phyloP scores from a whole-genome alignment of 257 asterid genomes.

The Parsonsia alboflavescens region DNA sequence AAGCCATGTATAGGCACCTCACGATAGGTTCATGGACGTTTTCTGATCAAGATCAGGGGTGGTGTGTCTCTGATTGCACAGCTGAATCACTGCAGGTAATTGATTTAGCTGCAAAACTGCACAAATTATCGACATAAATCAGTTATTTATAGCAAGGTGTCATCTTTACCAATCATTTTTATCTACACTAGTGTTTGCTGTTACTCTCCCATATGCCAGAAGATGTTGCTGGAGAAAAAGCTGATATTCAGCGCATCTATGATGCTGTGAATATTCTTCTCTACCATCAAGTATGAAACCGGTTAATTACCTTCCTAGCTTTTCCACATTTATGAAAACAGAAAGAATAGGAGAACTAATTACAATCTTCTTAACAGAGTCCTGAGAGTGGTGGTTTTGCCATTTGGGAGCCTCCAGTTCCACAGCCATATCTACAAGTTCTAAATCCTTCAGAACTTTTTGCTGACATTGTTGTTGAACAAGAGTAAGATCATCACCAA shows the following conservation, averaged over 20 bases:
- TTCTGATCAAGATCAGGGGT: constrained; percentile 85
- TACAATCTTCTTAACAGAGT: constrained; percentile 8
- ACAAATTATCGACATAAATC: too few species aligned
- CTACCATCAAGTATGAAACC: constrained; percentile 21
- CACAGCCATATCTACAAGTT: constrained; percentile 59
- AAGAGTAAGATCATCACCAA: constrained; percentile 44
- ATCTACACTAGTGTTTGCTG: constrained; percentile 41
- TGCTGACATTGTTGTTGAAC: constrained; percentile 70
- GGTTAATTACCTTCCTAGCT: background rate
- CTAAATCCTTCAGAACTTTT: constrained; percentile 79
- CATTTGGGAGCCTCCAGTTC: constrained; percentile 36
- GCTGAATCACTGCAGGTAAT: constrained; percentile 69
- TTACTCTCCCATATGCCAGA: constrained; percentile 25
- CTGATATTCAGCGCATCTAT: constrained; percentile 23
- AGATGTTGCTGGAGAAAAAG: constrained; percentile 30
- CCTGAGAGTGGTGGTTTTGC: constrained; percentile 35
- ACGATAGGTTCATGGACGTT: constrained; percentile 80
- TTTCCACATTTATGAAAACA: background rate
- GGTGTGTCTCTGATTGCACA: constrained; percentile 74
- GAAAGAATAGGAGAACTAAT: background rate
- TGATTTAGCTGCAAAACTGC: background rate
- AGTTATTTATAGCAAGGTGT: too few species aligned
- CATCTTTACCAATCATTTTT: background rate
- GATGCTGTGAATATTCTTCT: constrained; percentile 31
- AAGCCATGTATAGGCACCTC: constrained; percentile 62